Conservation (phyloP, 2,329 filamentous ascomycete species). For the Neoarthrinium moseri region DNA sequence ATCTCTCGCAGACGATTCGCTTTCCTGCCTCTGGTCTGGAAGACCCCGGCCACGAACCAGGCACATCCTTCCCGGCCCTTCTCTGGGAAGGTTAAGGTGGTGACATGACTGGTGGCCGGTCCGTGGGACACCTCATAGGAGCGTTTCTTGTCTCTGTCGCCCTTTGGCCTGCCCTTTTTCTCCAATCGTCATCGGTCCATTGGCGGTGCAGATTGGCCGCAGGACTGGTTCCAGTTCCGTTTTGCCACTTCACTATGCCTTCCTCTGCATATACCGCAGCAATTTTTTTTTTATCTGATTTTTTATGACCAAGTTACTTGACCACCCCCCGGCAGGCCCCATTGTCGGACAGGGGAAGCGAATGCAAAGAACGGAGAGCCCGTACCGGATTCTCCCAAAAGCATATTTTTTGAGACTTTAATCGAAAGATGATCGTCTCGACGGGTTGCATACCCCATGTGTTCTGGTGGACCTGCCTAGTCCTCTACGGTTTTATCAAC, state of each 20-base stretch:
- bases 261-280: conserved; percentile 34
- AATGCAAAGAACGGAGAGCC: conserved; percentile 22
- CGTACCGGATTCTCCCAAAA: conserved; percentile 29
- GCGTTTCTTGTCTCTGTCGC: conserved; percentile 8
- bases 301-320: not conserved
- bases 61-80: conserved; percentile 32
- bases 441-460: conserved; percentile 48
- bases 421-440: conserved; percentile 49
- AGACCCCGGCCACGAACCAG: conserved; percentile 28
- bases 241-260: conserved; percentile 44
- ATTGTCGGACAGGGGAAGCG: conserved; percentile 29
- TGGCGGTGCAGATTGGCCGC: conserved; percentile 37
- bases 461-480: conserved; percentile 62
- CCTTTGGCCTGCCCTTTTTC: conserved; percentile 17
- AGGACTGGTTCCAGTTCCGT: conserved; percentile 33
- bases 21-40: conserved; percentile 19
- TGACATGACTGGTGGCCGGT: conserved; percentile 24
- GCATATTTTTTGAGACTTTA: conserved; percentile 33
- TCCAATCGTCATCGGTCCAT: conserved; percentile 19
- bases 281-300: conserved; percentile 25
- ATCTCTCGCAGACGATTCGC: conserved; percentile 26
- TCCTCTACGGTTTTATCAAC: conserved; percentile 67
- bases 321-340: conserved; percentile 11
- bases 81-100: conserved; percentile 15
- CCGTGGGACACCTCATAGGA: conserved; percentile 20